Percentiles rank a stretch among this genome's conserved stretches.
Evolutionary conservation across 106 monocot genomes (phyloP).

Genomic region (Narthecium ossifragum): DNA sequence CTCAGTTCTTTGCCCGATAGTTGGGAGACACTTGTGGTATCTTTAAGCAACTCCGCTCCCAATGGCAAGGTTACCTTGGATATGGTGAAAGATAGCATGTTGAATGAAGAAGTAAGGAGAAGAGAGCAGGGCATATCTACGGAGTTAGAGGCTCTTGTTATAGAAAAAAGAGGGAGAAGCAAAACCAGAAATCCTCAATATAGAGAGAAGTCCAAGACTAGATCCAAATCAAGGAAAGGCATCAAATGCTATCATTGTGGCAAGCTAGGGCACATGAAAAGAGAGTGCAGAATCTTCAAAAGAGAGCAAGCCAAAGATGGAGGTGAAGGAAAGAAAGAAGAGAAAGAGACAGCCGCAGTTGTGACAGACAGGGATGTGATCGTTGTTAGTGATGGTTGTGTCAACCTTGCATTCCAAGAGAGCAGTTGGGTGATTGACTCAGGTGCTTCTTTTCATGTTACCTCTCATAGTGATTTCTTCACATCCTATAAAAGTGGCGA

Average conservation of each 20-base stretch:
- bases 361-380: not conserved
- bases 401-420: not conserved
- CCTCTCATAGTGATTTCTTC: conserved; percentile 1
- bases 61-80: not conserved
- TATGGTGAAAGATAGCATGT: not conserved
- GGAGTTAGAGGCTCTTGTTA: not conserved
- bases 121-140: not conserved
- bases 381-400: conserved; percentile 4
- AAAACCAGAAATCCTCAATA: too few relatives aligned
- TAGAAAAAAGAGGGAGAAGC: conserved; percentile 2
- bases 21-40: conserved; percentile 1
- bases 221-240: not conserved
- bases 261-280: not conserved
- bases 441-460: conserved; percentile 3
- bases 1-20: not conserved
- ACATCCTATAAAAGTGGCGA: not conserved
- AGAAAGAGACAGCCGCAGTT: not conserved
- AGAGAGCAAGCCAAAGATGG: not conserved
- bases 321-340: not conserved
- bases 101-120: conserved; percentile 1
- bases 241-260: conserved; percentile 1
- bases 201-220: not conserved
- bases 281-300: conserved; percentile 1
- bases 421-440: conserved; percentile 1
- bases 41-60: not conserved